These are phyloP conservation scores for Nakazawaea wyomingensis DNA, from an alignment of 805 yeast genomes.

Conservation along the genomic window DNA sequence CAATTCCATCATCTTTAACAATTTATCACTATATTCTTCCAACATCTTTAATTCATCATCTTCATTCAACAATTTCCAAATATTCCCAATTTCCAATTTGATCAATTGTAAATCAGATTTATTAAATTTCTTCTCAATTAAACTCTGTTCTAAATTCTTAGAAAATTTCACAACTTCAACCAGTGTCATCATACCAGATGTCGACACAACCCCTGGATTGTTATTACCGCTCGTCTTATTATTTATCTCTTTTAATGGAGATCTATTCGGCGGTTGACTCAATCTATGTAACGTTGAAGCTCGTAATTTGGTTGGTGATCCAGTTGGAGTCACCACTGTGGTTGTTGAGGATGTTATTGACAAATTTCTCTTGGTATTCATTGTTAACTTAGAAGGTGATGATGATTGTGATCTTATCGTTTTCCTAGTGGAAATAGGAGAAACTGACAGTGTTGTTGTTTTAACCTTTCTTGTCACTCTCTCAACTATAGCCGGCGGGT, in stretches of 20 bases:
- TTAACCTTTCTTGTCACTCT: conserved; percentile 22
- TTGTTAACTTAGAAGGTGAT: not conserved
- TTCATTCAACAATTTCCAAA: conserved; percentile 18
- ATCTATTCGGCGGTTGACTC: conserved; percentile 3
- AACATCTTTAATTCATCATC: conserved; percentile 24
- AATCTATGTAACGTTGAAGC: conserved; percentile 4
- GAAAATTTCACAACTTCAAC: conserved; percentile 15
- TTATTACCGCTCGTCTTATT: no score
- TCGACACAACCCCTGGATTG: no score
- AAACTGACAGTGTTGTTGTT: no score
- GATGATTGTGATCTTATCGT: no score
- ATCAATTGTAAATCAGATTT: conserved; percentile 18
- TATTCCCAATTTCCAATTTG: conserved; percentile 20
- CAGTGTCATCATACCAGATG: not conserved
- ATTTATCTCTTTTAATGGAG: conserved; percentile 6
- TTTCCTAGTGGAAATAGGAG: no score
- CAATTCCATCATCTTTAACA: conserved; percentile 25
- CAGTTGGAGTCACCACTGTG: not conserved
- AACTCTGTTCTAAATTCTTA: conserved; percentile 15
- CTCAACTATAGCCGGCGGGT: no score
- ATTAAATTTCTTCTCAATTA: conserved; percentile 16
- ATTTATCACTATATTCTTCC: conserved; percentile 33
- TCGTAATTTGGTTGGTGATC: conserved; percentile 1
- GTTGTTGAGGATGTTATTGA: conserved; percentile 14
- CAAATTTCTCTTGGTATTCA: conserved; percentile 2